Conservation (phyloP, 805 yeast genomes). For the Pichia gijzeniarum region DNA sequence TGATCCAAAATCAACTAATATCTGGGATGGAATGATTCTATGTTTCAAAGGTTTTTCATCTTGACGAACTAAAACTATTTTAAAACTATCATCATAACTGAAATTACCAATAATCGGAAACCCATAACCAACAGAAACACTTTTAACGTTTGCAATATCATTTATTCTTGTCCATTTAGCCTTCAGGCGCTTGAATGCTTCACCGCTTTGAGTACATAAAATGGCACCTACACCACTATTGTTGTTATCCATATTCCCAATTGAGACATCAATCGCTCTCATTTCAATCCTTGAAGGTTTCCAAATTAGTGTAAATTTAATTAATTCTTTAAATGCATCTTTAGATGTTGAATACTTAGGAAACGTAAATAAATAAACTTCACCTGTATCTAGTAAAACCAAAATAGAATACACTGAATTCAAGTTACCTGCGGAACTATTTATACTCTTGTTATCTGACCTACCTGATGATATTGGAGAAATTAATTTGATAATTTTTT, state of each 20-base stretch:
- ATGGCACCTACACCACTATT: constrained; percentile 31
- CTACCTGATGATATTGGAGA: constrained; percentile 21
- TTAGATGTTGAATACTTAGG: constrained; percentile 25
- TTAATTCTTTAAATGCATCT: constrained; percentile 33
- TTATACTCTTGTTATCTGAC: background rate
- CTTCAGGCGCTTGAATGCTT: constrained; percentile 40
- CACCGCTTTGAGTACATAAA: constrained; percentile 63
- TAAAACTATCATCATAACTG: constrained; percentile 41
- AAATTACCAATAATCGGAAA: constrained; percentile 3
- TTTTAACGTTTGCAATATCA: constrained; percentile 37
- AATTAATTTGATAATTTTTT: constrained; percentile 28
- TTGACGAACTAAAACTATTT: constrained; percentile 62
- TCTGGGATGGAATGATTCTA: constrained; percentile 39
- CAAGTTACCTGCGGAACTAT: constrained; percentile 1
- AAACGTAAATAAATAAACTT: constrained; percentile 37
- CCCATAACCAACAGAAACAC: constrained; percentile 13
- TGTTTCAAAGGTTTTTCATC: constrained; percentile 56
- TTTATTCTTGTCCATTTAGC: constrained; percentile 28
- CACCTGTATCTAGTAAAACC: constrained; percentile 55
- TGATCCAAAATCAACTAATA: constrained; percentile 46
- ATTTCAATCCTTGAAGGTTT: constrained; percentile 50
- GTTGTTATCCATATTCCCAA: constrained; percentile 56
- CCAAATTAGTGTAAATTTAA: constrained; percentile 53
- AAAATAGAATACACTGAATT: constrained; percentile 38
- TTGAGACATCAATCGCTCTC: constrained; percentile 60